These are phyloP conservation scores for Moesziomyces antarcticus DNA, from an alignment of 1,284 basidiomycete species.

Conservation along the genomic window DNA sequence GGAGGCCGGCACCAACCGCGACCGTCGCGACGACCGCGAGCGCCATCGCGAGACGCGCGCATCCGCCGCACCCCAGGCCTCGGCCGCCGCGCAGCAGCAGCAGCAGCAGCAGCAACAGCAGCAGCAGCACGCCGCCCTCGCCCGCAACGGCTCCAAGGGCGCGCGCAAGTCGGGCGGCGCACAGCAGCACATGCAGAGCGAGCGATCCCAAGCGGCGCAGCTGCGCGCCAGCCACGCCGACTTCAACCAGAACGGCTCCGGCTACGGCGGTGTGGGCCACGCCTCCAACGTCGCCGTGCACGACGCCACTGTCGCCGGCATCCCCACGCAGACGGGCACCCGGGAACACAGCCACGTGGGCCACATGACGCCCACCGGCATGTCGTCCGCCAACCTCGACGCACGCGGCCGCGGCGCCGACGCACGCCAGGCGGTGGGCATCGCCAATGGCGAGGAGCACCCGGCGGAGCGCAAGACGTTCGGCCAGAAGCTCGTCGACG, in stretches of 20 bases:
- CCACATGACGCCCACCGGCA: slow-evolving; percentile 44
- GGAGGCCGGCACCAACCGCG: slow-evolving; percentile 77
- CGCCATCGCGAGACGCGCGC: slow-evolving; percentile 54
- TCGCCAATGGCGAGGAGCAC: slow-evolving; percentile 60
- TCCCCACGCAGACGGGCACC: slow-evolving; percentile 38
- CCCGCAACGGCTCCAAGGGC: slow-evolving; percentile 56
- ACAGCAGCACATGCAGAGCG: slow-evolving; percentile 39
- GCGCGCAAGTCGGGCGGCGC: slow-evolving; percentile 58
- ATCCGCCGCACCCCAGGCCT: slow-evolving; percentile 30
- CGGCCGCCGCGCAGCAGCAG: slow-evolving; percentile 21
- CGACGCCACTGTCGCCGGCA: slow-evolving; percentile 55
- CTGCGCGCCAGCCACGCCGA: slow-evolving; percentile 52
- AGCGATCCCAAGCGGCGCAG: slow-evolving; percentile 38
- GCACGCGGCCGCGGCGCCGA: slow-evolving; percentile 38
- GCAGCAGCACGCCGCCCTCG: slow-evolving; percentile 40
- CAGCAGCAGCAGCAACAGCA: slow-evolving; percentile 19
- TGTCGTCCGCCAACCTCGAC: slow-evolving; percentile 46
- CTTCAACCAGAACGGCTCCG: slow-evolving; percentile 44
- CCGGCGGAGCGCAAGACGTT: slow-evolving; percentile 57
- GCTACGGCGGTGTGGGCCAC: slow-evolving; percentile 55
- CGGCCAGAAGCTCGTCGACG: slow-evolving; percentile 66
- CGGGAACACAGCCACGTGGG: slow-evolving; percentile 52
- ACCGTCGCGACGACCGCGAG: slow-evolving; percentile 64
- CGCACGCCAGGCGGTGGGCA: slow-evolving; percentile 46
- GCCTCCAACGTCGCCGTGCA: slow-evolving; percentile 62